phyloP scores from a whole-genome alignment of 768 basidiomycete species.

The Coprinellus micaceus region DNA sequence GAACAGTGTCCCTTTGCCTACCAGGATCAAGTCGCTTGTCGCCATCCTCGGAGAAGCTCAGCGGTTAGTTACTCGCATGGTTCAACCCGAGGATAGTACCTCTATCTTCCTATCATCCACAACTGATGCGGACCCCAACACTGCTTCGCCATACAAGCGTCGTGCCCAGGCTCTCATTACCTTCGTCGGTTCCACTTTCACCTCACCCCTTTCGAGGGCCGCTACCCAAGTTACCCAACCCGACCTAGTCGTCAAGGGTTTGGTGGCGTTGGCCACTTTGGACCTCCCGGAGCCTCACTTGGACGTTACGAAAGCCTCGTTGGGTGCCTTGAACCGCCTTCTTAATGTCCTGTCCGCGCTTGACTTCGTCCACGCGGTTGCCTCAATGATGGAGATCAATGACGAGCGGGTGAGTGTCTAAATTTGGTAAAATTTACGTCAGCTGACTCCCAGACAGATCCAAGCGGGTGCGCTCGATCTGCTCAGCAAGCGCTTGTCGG shows the following conservation, averaged over 20 bases:
- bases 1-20: slow-evolving; percentile 45
- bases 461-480: slow-evolving; percentile 68
- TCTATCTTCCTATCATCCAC: slow-evolving; percentile 54
- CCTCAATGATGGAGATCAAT: slow-evolving; percentile 52
- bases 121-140: slow-evolving; percentile 60
- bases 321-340: slow-evolving; percentile 47
- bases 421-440: slow-evolving; percentile 5
- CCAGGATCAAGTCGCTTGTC: slow-evolving; percentile 60
- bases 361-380: slow-evolving; percentile 60
- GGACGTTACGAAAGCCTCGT: slow-evolving; percentile 45
- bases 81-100: slow-evolving; percentile 32
- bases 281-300: slow-evolving; percentile 33
- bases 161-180: slow-evolving; percentile 66
- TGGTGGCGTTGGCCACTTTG: slow-evolving; percentile 35
- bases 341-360: slow-evolving; percentile 65
- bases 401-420: slow-evolving; percentile 45
- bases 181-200: slow-evolving; percentile 58
- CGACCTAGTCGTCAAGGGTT: slow-evolving; percentile 45
- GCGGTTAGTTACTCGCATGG: slow-evolving; percentile 47
- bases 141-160: slow-evolving; percentile 46
- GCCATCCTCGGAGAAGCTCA: slow-evolving; percentile 66
- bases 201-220: slow-evolving; percentile 17
- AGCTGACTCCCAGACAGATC: slow-evolving; percentile 42
- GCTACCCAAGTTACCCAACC: slow-evolving; percentile 32
- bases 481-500: slow-evolving; percentile 60